Percentiles rank a stretch among this genome's conserved stretches.
Conservation (phyloP, 768 basidiomycete genomes). For the Russula earlei region DNA sequence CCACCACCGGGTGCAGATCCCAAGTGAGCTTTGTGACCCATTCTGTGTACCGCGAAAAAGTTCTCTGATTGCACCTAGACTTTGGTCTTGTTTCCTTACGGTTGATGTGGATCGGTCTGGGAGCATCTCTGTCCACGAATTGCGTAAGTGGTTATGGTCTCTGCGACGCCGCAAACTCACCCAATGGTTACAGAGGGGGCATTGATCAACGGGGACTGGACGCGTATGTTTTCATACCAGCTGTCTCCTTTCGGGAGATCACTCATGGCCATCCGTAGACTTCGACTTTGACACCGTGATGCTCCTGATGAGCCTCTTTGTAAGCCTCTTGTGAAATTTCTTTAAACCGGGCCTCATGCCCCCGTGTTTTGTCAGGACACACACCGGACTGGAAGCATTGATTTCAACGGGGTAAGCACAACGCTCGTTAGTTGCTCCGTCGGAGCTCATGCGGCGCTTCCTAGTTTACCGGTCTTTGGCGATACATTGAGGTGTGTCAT, state of each 20-base stretch:
- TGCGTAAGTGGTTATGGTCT: conserved; percentile 44
- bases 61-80: conserved; percentile 29
- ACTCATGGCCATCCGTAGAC: conserved; percentile 31
- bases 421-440: conserved; percentile 10
- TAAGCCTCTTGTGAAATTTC: conserved; percentile 27
- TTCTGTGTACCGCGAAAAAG: neutral
- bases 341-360: neutral
- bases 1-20: conserved; percentile 65
- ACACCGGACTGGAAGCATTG: conserved; percentile 70
- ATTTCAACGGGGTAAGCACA: conserved; percentile 56
- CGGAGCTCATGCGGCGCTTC: neutral
- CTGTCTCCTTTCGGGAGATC: too few relatives aligned
- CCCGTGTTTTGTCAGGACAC: conserved; percentile 37
- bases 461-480: conserved; percentile 70
- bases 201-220: conserved; percentile 61
- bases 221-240: conserved; percentile 39
- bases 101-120: conserved; percentile 70
- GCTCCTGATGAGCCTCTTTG: conserved; percentile 74
- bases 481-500: conserved; percentile 54
- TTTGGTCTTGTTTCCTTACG: conserved; percentile 63
- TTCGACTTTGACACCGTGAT: conserved; percentile 88
- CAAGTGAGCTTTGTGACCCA: conserved; percentile 43
- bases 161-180: conserved; percentile 19
- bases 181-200: conserved; percentile 31
- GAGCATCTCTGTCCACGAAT: conserved; percentile 52